Evolutionary conservation across 495 filamentous ascomycete genomes (phyloP).

Genomic region (Mycothermus thermophilus): DNA sequence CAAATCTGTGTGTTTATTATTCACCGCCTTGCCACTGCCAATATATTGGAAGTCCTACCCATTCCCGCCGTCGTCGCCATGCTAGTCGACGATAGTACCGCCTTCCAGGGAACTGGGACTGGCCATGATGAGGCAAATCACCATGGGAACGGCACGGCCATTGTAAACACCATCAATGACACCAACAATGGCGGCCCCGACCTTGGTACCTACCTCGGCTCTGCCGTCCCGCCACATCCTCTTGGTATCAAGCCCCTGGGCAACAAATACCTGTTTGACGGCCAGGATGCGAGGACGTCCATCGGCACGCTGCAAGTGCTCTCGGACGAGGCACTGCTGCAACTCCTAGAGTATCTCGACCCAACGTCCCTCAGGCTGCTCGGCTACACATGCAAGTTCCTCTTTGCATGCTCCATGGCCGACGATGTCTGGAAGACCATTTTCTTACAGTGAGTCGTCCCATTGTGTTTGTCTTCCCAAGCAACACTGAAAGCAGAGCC

Average conservation of each 20-base stretch:
- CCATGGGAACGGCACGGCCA: conserved; percentile 8
- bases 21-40: too few species aligned
- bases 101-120: too few species aligned
- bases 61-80: too few species aligned
- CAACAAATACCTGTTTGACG: conserved; percentile 58
- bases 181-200: too few species aligned
- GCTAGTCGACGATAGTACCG: too few species aligned
- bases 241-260: conserved; percentile 76
- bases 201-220: conserved; percentile 4
- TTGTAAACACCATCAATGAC: conserved; percentile 3
- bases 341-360: conserved; percentile 65
- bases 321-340: conserved; percentile 70
- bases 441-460: conserved; percentile 63
- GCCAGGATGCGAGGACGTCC: conserved; percentile 47
- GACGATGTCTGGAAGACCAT: conserved; percentile 88
- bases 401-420: conserved; percentile 72
- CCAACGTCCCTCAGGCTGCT: conserved; percentile 44
- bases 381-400: conserved; percentile 72
- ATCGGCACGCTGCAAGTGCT: conserved; percentile 50
- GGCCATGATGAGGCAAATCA: too few species aligned
- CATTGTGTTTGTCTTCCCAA: conserved; percentile 1
- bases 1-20: too few species aligned
- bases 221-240: conserved; percentile 61
- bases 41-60: too few species aligned
- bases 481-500: neutral